Conservation (phyloP, 2,329 filamentous ascomycete species). For the Botrytis sinoallii region DNA sequence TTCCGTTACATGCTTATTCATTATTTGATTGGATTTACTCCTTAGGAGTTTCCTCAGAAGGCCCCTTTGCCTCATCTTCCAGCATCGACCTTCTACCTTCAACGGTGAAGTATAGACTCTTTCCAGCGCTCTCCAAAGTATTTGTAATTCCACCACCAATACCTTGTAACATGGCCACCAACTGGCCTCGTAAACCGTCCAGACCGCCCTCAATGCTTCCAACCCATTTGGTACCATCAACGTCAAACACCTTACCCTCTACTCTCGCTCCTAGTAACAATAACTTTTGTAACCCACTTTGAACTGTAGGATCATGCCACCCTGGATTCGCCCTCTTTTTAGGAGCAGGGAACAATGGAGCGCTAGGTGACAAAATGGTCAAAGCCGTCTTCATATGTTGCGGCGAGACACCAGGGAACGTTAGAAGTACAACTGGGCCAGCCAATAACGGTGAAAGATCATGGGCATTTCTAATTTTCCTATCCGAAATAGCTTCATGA, state of each 20-base stretch:
- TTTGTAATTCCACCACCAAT: constrained; percentile 74
- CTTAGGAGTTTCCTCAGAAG: constrained; percentile 21
- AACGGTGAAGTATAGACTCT: constrained; percentile 82
- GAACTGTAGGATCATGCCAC: constrained; percentile 76
- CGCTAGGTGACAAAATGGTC: constrained; percentile 69
- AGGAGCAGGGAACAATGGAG: constrained; percentile 73
- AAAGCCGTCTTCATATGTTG: constrained; percentile 79
- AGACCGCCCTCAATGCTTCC: constrained; percentile 78
- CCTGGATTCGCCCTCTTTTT: constrained; percentile 71
- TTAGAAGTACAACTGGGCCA: constrained; percentile 76
- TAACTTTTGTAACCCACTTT: constrained; percentile 81
- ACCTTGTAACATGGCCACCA: constrained; percentile 77
- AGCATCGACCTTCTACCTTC: constrained; percentile 78
- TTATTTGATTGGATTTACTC: constrained; percentile 25
- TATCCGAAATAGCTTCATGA: constrained; percentile 39
- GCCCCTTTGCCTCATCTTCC: constrained; percentile 60
- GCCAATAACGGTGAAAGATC: constrained; percentile 72
- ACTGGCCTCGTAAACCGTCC: constrained; percentile 74
- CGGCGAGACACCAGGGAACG: constrained; percentile 79
- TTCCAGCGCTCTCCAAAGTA: constrained; percentile 75
- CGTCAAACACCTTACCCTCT: constrained; percentile 59
- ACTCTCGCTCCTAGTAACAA: constrained; percentile 82
- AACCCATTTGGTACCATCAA: constrained; percentile 56
- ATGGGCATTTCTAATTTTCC: constrained; percentile 47
- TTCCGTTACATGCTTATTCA: constrained; percentile 14